Evolutionary conservation across 2,329 filamentous ascomycete genomes (phyloP).

Genomic region (Ceratocystis lukuohia): DNA sequence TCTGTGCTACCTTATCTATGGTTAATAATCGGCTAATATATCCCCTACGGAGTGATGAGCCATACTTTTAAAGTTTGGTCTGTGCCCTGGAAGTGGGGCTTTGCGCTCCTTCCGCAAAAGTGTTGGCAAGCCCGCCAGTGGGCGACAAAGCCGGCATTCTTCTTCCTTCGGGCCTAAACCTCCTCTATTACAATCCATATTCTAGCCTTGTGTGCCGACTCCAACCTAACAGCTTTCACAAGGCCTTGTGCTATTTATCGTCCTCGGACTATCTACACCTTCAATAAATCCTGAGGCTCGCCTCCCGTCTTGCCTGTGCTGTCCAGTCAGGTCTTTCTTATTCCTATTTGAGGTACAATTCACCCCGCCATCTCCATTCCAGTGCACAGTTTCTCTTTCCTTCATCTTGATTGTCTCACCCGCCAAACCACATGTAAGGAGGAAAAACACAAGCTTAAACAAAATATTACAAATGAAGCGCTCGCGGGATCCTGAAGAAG

Average conservation of each 20-base stretch:
- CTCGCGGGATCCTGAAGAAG: slow-evolving; percentile 45
- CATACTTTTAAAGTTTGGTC: slow-evolving; percentile 15
- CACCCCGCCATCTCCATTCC: slow-evolving; percentile 9
- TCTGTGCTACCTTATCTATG: neutral
- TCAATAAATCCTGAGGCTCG: neutral
- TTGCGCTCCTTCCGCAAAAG: slow-evolving; percentile 6
- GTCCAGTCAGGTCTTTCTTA: neutral
- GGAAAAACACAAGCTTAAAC: slow-evolving; percentile 14
- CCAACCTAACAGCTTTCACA: neutral
- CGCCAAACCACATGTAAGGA: neutral
- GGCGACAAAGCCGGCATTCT: slow-evolving; percentile 1
- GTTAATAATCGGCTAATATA: slow-evolving; percentile 8
- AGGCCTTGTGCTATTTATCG: neutral
- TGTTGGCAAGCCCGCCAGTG: slow-evolving; percentile 4
- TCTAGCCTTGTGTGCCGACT: neutral
- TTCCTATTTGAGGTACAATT: slow-evolving; percentile 13
- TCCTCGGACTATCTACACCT: neutral
- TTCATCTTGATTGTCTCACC: neutral
- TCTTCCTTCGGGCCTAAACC: slow-evolving; percentile 4
- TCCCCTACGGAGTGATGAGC: slow-evolving; percentile 7
- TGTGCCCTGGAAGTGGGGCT: slow-evolving; percentile 9
- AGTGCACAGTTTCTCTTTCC: neutral
- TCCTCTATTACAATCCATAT: no score
- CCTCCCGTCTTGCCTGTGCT: no score
- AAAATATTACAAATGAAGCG: slow-evolving; percentile 41